These are phyloP conservation scores for Melastoma malabathricum DNA, from an alignment of 345 rosid genomes.

Conservation along the genomic window DNA sequence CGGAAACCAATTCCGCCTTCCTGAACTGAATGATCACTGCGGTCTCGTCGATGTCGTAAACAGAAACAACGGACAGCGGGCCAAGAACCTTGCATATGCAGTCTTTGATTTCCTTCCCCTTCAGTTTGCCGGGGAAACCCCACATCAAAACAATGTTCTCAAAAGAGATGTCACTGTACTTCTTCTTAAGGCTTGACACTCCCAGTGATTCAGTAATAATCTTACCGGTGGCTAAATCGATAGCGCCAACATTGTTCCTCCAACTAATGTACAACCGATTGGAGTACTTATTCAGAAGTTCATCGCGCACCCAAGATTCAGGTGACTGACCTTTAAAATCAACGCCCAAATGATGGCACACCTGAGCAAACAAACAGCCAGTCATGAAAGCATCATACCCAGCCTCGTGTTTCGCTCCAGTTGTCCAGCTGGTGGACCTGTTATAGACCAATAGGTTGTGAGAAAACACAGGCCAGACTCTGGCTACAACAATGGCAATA, in stretches of 20 bases:
- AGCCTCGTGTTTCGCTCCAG: constrained; percentile 92
- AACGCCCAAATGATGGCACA: constrained; percentile 62
- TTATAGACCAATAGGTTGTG: background rate
- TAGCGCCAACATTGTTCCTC: constrained; percentile 64
- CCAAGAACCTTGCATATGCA: constrained; percentile 64
- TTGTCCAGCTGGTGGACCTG: constrained; percentile 71
- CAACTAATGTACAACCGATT: constrained; percentile 80
- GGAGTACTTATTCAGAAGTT: constrained; percentile 47
- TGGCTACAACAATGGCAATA: background rate
- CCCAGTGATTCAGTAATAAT: constrained; percentile 24
- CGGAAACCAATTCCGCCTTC: constrained; percentile 36
- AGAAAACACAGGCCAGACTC: background rate
- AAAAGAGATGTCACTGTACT: constrained; percentile 20
- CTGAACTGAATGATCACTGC: constrained; percentile 72
- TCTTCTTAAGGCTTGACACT: constrained; percentile 9
- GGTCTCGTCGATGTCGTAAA: constrained; percentile 52
- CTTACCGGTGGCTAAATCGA: constrained; percentile 44
- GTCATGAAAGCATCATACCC: constrained; percentile 99
- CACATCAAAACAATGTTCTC: constrained; percentile 57
- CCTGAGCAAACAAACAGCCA: constrained; percentile 81
- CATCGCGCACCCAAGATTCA: constrained; percentile 29
- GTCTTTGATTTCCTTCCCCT: constrained; percentile 48
- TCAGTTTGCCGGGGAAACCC: constrained; percentile 60
- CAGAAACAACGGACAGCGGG: constrained; percentile 33
- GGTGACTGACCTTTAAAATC: constrained; percentile 38